Base-by-base conservation (phyloP, 139 green algal species). In the Tetradesmus obliquus region DNA sequence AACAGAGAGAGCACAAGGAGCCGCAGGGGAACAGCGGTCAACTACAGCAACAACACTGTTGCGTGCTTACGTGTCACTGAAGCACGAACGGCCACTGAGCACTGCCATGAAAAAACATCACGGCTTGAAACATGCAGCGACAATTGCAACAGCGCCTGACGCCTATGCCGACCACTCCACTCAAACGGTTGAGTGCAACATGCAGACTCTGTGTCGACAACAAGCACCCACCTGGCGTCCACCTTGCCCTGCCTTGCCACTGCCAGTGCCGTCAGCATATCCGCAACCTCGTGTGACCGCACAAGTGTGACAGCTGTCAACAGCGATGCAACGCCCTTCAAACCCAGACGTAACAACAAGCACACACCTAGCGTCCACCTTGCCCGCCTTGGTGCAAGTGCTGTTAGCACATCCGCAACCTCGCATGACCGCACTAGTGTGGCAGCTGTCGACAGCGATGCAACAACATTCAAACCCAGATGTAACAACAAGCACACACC, bases 211-310 rank as follows among this genome's bases (percentile, higher is more conserved):
- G 10, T 72, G 72, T 5, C 54, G 53, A 15, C 6, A 8, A 55
- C 82, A 53, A 71, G 12, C 4, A 55, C 80, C 19, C 66, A 87
- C 82, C 82, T 72, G 55, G 5, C 54, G 55, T 87, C 82, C 17
- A 72, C 82, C 55, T 87, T 87, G 2, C 66, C 82, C 7, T 53
- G 8, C 57, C 57, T 72, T 51, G 84, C 84, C 8, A n/a, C 45
- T 12, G 84, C 84, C 20, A 88, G 85, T 32, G 85, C 85, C 66
- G 54, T 79, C 85, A 89, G 66, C 66, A 82, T 53, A 32, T 66
- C 17, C 20, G 71, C 71, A 5, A 79, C 20, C 17, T 79, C 71
- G 10, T 12, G 71, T 66, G 57, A 66, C 8, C 57, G 57, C 57
- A 66, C 32, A 45, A 45, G 32, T 45, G 32, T 45, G 32, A 45